Evolutionary conservation across 2,329 filamentous ascomycete genomes (phyloP).

Genomic region (Fusarium heterosporum): DNA sequence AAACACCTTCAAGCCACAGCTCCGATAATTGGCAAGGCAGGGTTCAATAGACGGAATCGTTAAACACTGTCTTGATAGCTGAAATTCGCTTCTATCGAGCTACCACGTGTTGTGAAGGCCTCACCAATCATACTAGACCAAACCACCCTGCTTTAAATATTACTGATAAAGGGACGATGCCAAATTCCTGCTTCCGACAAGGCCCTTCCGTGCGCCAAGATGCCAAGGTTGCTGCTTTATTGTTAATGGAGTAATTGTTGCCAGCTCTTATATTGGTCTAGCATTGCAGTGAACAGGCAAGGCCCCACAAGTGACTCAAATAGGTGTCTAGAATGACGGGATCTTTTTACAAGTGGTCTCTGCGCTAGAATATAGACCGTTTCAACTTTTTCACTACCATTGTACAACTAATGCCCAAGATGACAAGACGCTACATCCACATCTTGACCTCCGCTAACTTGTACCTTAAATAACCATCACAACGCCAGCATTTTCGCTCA

Average conservation of each 20-base stretch:
- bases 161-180: not conserved
- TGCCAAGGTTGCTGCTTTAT: not conserved
- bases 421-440: not conserved
- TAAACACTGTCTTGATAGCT: not conserved
- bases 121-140: not conserved
- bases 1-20: constrained; percentile 2
- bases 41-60: not conserved
- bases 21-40: not conserved
- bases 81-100: not conserved
- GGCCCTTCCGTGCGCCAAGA: not conserved
- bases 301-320: not conserved
- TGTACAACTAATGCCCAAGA: not conserved
- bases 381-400: not conserved
- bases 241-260: not conserved
- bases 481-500: not conserved
- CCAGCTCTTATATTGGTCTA: not conserved
- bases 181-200: not conserved
- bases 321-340: not conserved
- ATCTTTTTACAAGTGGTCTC: constrained; percentile 3
- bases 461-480: constrained; percentile 1
- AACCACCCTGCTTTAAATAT: not conserved
- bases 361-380: not conserved
- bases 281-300: not conserved
- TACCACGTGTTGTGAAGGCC: not conserved
- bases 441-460: not conserved